Conservation (phyloP, 2,329 filamentous ascomycete genomes). For the Triangularia verruculosa region DNA sequence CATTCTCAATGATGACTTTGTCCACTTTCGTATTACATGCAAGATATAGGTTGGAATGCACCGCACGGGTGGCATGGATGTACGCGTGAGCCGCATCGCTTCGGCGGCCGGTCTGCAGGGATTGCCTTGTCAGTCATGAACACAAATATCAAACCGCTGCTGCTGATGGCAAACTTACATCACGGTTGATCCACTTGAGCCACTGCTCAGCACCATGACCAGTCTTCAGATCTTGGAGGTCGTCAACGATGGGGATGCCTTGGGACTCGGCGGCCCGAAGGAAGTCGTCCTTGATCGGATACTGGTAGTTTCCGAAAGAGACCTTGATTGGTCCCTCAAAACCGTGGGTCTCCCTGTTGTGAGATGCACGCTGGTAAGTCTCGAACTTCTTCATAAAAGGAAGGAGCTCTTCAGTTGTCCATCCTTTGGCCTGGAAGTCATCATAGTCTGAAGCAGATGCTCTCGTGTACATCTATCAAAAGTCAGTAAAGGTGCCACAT, state of each 20-base stretch:
- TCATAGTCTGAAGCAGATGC: constrained; percentile 72
- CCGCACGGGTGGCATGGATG: constrained; percentile 69
- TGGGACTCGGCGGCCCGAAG: constrained; percentile 50
- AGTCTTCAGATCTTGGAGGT: constrained; percentile 69
- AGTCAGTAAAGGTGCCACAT: constrained; percentile 10
- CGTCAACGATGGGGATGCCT: constrained; percentile 64
- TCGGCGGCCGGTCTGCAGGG: constrained; percentile 61
- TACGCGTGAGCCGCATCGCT: constrained; percentile 77
- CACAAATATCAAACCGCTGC: too few relatives aligned
- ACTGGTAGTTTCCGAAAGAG: constrained; percentile 73
- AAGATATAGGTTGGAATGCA: constrained; percentile 68
- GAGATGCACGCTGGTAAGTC: constrained; percentile 67
- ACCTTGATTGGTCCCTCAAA: constrained; percentile 80
- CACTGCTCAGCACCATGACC: constrained; percentile 74
- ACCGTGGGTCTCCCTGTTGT: constrained; percentile 68
- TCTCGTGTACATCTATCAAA: constrained; percentile 64
- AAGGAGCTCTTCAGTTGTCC: constrained; percentile 71
- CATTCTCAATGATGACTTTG: constrained; percentile 71
- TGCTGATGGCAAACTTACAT: constrained; percentile 36
- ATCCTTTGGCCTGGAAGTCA: constrained; percentile 77
- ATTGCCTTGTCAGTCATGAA: constrained; percentile 2
- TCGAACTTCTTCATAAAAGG: constrained; percentile 79
- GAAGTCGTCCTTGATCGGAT: constrained; percentile 73
- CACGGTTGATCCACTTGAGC: constrained; percentile 81
- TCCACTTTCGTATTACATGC: constrained; percentile 75